Percentiles rank a stretch among this genome's conserved stretches.
Conservation (phyloP, 192 early-diverging fungal species). For the Coemansia sp. region DNA sequence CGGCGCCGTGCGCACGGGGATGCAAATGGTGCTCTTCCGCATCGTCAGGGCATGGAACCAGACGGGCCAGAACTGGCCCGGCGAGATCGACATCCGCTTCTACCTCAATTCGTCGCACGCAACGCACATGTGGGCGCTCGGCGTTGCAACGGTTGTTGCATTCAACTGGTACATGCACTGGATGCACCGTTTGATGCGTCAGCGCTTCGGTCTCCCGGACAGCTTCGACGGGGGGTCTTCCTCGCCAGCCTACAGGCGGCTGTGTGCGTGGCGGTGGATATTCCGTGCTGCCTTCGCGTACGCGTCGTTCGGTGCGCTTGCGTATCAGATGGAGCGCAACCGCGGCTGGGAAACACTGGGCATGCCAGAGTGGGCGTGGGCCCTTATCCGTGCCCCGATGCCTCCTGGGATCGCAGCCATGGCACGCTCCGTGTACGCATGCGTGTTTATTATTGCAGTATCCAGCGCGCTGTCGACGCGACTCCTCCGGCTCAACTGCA, state of each 20-base stretch:
- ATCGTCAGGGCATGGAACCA: conserved; percentile 47
- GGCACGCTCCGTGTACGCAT: conserved; percentile 28
- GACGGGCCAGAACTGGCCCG: conserved; percentile 48
- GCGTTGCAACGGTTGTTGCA: neutral
- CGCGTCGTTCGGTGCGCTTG: conserved; percentile 25
- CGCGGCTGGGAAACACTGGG: conserved; percentile 30
- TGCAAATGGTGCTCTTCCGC: conserved; percentile 47
- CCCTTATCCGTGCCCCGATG: conserved; percentile 9
- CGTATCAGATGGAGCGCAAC: conserved; percentile 44
- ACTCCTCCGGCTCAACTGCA: neutral
- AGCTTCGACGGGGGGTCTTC: neutral
- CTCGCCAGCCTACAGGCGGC: neutral
- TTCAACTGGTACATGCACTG: conserved; percentile 17
- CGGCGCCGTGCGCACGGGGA: conserved; percentile 8
- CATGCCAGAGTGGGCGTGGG: conserved; percentile 7
- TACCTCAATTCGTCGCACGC: conserved; percentile 21
- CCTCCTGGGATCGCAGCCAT: conserved; percentile 24
- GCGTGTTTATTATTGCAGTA: neutral
- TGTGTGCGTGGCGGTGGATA: conserved; percentile 11
- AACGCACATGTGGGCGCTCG: conserved; percentile 34
- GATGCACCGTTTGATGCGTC: conserved; percentile 15
- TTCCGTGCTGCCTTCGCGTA: conserved; percentile 23
- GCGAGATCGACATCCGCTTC: conserved; percentile 38
- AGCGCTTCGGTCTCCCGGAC: neutral
- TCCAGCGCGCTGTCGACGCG: neutral